A percentile compares a stretch with the other conserved stretches of the same genome.
These are phyloP conservation scores for Fraxinus anomala DNA, from an alignment of 257 asterid species.

Conservation along the genomic window DNA sequence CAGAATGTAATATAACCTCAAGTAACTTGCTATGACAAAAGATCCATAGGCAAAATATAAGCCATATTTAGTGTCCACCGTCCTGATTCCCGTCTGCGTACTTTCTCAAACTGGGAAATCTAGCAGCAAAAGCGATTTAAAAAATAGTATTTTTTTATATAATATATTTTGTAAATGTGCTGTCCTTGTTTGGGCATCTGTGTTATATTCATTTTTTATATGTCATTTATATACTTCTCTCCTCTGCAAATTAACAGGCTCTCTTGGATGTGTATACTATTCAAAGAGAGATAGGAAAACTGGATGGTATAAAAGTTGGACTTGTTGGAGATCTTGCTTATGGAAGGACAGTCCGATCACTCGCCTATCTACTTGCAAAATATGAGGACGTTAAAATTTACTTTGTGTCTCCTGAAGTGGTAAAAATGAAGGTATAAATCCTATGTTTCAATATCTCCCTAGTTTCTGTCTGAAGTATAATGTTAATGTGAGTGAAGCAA, in stretches of 20 bases:
- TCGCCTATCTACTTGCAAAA: slow-evolving; percentile 79
- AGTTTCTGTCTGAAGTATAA: too few relatives aligned
- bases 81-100: too few relatives aligned
- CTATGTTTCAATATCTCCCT: too few relatives aligned
- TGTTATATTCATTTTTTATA: not conserved
- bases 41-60: too few relatives aligned
- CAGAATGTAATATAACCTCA: too few relatives aligned
- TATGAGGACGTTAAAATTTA: slow-evolving; percentile 75
- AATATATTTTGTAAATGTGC: too few relatives aligned
- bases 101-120: too few relatives aligned
- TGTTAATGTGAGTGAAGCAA: not conserved
- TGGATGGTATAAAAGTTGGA: slow-evolving; percentile 85
- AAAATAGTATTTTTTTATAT: too few relatives aligned
- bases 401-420: slow-evolving; percentile 89
- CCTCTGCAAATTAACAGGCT: slow-evolving; percentile 49
- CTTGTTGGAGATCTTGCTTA: slow-evolving; percentile 97
- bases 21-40: too few relatives aligned
- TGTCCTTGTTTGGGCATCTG: too few relatives aligned
- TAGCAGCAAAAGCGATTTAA: too few relatives aligned
- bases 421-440: slow-evolving; percentile 76
- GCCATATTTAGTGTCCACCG: too few relatives aligned
- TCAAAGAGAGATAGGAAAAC: slow-evolving; percentile 83
- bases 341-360: slow-evolving; percentile 93
- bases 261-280: slow-evolving; percentile 85
- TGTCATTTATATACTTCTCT: not conserved